Conservation (phyloP, 2,329 filamentous ascomycete species). For the Sclerotinia nivalis region DNA sequence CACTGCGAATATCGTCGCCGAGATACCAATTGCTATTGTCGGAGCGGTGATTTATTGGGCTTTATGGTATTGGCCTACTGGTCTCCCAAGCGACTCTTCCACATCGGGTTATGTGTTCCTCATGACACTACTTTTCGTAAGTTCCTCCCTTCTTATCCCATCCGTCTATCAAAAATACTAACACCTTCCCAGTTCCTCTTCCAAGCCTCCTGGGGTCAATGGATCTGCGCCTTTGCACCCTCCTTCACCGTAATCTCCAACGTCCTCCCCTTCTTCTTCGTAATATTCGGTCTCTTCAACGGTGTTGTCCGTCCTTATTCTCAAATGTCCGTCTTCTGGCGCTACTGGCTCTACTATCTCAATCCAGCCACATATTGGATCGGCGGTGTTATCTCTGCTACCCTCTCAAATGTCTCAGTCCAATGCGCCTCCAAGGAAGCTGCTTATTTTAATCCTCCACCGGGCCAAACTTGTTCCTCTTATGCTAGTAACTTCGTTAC, state of each 20-base stretch:
- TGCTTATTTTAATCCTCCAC: slow-evolving; percentile 64
- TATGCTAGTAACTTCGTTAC: slow-evolving; percentile 64
- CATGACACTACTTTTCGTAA: slow-evolving; percentile 70
- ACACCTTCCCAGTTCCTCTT: slow-evolving; percentile 12
- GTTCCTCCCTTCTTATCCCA: not conserved
- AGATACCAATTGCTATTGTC: slow-evolving; percentile 70
- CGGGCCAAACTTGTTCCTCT: slow-evolving; percentile 60
- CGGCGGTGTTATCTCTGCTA: slow-evolving; percentile 65
- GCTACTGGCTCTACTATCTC: slow-evolving; percentile 55
- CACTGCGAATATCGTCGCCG: slow-evolving; percentile 70
- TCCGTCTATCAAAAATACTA: not conserved
- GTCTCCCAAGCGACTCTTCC: slow-evolving; percentile 63
- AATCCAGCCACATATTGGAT: slow-evolving; percentile 72
- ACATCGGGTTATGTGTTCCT: slow-evolving; percentile 75
- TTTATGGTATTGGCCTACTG: slow-evolving; percentile 76
- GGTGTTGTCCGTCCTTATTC: slow-evolving; percentile 73
- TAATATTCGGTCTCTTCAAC: slow-evolving; percentile 72
- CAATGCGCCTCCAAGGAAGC: slow-evolving; percentile 54
- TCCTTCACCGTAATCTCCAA: slow-evolving; percentile 78
- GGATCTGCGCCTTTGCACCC: slow-evolving; percentile 74
- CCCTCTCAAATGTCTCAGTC: slow-evolving; percentile 54
- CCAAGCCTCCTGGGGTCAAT: slow-evolving; percentile 70
- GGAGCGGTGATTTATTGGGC: slow-evolving; percentile 67
- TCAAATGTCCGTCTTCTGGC: slow-evolving; percentile 43
- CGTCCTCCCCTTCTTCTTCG: slow-evolving; percentile 41